Base-by-base conservation (phyloP, 768 basidiomycete species). In the Phlebiopsis gigantea region DNA sequence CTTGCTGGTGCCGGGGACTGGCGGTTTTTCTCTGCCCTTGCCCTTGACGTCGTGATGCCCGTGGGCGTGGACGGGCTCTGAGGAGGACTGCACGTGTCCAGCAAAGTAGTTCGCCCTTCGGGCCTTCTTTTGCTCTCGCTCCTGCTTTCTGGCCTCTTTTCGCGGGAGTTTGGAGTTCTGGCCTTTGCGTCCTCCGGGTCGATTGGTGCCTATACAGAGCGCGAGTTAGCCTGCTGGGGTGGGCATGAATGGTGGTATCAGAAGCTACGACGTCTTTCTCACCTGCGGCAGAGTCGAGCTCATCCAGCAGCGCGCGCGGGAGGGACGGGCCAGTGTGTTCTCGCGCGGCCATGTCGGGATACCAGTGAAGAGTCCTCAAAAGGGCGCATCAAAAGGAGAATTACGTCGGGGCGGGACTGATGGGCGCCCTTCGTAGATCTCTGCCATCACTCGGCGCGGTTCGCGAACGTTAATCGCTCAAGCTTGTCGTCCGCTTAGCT, bases 61-160 rank as follows among this genome's bases (percentile, higher is more conserved):
- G 2, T 48, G 39, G 42, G 60, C 57, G 29, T 59, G 59, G 15
- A 34, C 50, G n/a, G n/a, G n/a, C n/a, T n/a, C n/a, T n/a, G n/a
- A n/a, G 8, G 68, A 66, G 4, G 79, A 2, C 74, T 41, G 50
- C 4, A 19, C 53, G 45, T 24, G 19, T 8, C 22, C 22, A 29
- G 55, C 39, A 31, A 86, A 87, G 64, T 79, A 81, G 39, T 77
- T 73, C 0, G 85, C 84, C 63, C 81, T 89, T 45, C 81, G 78
- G 63, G 80, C 77, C 67, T 88, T 92, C 50, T 75, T 75, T 45
- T 73, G 75, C 0, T 72, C 57, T n/a, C 88, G 77, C 26, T 79
- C 79, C 62, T 83, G 78, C 66, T 85, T 90, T 43, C 88, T 73
- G 14, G 77, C 66, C 47, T 87, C 86, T 67, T 83, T 89, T 55